phyloP scores from a whole-genome alignment of 345 rosid species.

The Brassica napus region DNA sequence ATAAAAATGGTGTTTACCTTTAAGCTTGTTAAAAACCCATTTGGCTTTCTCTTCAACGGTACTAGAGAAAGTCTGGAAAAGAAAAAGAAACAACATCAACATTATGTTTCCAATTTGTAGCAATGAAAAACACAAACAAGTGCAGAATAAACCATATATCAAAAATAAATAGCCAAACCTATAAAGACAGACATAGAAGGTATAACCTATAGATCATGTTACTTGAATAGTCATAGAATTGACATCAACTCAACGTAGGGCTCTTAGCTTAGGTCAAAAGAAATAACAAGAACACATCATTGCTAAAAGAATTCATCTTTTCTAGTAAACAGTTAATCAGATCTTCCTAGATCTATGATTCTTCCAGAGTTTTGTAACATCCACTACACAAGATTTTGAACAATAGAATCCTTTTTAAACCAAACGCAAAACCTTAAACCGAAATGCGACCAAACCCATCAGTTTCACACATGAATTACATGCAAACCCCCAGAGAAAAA shows the following conservation, averaged over 20 bases:
- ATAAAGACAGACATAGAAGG: background rate
- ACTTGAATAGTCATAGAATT: background rate
- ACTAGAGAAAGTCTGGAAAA: slow-evolving; percentile 72
- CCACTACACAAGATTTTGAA: slow-evolving; percentile 5
- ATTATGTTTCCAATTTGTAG: background rate
- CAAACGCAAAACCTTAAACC: background rate
- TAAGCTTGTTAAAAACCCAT: slow-evolving; percentile 96
- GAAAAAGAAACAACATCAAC: background rate
- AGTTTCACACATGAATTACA: background rate
- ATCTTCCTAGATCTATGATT: background rate
- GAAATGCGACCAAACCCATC: background rate
- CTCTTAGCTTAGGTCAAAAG: background rate
- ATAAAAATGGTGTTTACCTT: slow-evolving; percentile 49
- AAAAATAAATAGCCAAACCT: background rate
- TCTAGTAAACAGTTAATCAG: background rate
- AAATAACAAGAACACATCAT: background rate
- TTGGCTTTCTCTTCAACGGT: slow-evolving; percentile 97
- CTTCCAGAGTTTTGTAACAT: background rate
- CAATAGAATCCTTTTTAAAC: slow-evolving; percentile 21
- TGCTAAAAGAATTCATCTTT: background rate
- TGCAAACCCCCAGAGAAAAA: slow-evolving; percentile 3
- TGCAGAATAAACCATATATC: background rate
- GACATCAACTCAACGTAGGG: background rate
- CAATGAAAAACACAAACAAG: background rate
- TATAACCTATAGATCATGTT: background rate